Base-by-base conservation (phyloP, 139 green algal species). In the Chlamydomonas sphaeroides region DNA sequence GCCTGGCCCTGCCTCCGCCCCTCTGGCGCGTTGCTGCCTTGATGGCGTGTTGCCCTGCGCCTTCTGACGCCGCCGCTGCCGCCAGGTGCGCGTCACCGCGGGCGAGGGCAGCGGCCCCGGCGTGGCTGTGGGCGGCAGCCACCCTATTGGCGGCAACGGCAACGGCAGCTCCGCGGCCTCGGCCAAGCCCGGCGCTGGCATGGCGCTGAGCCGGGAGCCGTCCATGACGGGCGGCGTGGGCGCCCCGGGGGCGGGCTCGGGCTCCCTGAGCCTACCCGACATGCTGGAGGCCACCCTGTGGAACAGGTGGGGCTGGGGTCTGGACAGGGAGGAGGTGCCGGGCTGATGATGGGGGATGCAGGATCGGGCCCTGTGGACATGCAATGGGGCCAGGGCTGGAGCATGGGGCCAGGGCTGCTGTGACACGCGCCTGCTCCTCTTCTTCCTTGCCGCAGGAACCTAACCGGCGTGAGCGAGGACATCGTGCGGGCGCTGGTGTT, bases 271-370 rank as follows among this genome's bases (percentile, higher is more conserved):
- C 62, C 78, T 97, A 65, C 80, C 89, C 7, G 89, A 95, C 41
- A 70, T 98, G 71, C 86, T 98, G 73, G 95, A 98, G 82, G 90
- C 88, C 80, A 98, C 94, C 36, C 90, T 98, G 71, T 98, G 94
- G 94, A 97, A 93, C 63, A 72, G 76, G 76, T 65, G 48, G 26
- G 73, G 65, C 17, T 56, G 11, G 14, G 48, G 11, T 11, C 48
- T 56, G 48, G 14, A 56, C 48, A 17, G 11, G 48, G 11, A 11
- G 11, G 17, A 17, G 48, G 48, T 17, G 48, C n/a, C n/a, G n/a
- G n/a, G n/a, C n/a, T n/a, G n/a, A n/a, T n/a, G n/a, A n/a, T n/a
- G n/a, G n/a, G n/a, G n/a, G n/a, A n/a, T n/a, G n/a, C n/a, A n/a
- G n/a, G n/a, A n/a, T n/a, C n/a, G n/a, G n/a, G n/a, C n/a, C n/a